These are phyloP conservation scores for Trichoderma reesei DNA, from an alignment of 495 filamentous ascomycete genomes.

Conservation along the genomic window DNA sequence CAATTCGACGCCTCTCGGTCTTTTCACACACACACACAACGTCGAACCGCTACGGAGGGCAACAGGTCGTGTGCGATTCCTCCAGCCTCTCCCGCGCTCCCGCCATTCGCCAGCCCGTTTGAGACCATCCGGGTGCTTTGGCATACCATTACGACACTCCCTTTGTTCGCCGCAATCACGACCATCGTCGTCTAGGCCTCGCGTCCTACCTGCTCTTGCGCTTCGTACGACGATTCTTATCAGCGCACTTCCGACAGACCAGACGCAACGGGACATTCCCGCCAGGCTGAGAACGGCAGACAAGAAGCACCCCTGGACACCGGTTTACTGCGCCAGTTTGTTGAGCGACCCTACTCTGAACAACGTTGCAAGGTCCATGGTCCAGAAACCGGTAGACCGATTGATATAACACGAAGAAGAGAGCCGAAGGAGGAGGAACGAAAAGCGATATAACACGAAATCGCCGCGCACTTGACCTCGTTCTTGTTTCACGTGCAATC, in stretches of 20 bases:
- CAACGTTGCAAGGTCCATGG: not conserved
- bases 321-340: not conserved
- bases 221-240: not conserved
- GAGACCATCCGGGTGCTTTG: not conserved
- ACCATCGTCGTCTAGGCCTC: not conserved
- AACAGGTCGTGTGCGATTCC: constrained; percentile 8
- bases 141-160: no score
- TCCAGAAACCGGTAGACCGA: not conserved
- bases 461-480: not conserved
- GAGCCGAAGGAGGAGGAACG: no score
- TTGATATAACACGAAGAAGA: not conserved
- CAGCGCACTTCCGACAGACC: not conserved
- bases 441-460: not conserved
- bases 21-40: constrained; percentile 1
- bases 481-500: not conserved
- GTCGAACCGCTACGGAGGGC: not conserved
- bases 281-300: not conserved
- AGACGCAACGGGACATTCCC: not conserved
- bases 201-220: not conserved
- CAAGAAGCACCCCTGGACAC: not conserved
- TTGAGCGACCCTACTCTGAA: not conserved
- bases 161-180: no score
- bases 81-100: not conserved
- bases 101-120: not conserved
- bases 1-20: constrained; percentile 1